These are phyloP conservation scores for Hydrangea macrophylla DNA, from an alignment of 148 eudicot genomes.

Conservation along the genomic window DNA sequence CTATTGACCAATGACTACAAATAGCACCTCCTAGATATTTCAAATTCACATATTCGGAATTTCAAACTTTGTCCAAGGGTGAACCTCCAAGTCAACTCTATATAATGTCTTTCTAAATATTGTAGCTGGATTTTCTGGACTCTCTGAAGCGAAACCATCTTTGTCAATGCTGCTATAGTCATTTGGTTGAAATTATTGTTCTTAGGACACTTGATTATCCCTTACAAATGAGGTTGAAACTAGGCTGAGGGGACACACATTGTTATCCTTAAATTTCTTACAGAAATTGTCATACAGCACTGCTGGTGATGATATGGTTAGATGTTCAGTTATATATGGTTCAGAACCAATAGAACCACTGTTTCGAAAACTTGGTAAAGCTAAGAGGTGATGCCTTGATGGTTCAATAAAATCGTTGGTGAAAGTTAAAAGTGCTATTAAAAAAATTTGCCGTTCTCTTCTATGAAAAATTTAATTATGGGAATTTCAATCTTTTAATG, in stretches of 20 bases:
- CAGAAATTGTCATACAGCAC: neutral
- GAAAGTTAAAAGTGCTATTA: neutral
- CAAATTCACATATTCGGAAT: neutral
- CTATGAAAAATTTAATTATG: neutral
- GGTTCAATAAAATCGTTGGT: too few species aligned
- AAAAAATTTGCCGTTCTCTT: neutral
- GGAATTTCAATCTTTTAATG: neutral
- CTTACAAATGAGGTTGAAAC: neutral
- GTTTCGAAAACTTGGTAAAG: neutral
- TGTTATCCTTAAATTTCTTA: too few species aligned
- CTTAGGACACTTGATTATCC: neutral
- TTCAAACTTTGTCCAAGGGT: slow-evolving; percentile 1
- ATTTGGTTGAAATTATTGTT: neutral
- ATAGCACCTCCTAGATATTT: neutral
- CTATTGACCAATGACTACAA: neutral
- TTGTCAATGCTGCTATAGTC: neutral
- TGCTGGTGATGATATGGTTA: neutral
- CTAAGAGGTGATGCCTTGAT: neutral
- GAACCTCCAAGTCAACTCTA: neutral
- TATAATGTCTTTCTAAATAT: neutral
- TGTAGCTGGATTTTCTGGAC: neutral
- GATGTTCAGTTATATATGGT: neutral
- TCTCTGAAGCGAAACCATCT: neutral
- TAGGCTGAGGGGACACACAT: too few species aligned
- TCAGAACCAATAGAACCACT: neutral